Conservation (phyloP, 2,329 filamentous ascomycete species). For the Fusarium pilosicola region DNA sequence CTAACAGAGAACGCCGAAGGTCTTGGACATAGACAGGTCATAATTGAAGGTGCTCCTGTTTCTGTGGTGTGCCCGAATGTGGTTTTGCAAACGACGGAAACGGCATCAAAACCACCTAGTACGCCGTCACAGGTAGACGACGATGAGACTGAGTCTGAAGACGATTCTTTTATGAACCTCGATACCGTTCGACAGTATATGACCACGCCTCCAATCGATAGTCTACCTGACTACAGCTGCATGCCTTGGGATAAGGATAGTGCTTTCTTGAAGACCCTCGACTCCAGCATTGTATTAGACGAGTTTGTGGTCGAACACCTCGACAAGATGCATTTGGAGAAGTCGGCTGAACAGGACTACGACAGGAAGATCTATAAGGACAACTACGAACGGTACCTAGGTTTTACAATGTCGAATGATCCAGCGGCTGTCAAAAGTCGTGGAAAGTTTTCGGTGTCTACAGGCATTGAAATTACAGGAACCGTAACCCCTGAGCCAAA, state of each 20-base stretch:
- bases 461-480: slow-evolving; percentile 47
- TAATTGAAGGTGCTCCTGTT: neutral
- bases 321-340: slow-evolving; percentile 52
- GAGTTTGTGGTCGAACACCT: slow-evolving; percentile 60
- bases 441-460: slow-evolving; percentile 60
- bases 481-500: slow-evolving; percentile 63
- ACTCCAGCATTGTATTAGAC: slow-evolving; percentile 53
- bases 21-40: neutral
- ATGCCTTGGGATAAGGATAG: slow-evolving; percentile 61
- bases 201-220: slow-evolving; percentile 65
- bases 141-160: slow-evolving; percentile 65
- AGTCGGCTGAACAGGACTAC: slow-evolving; percentile 52
- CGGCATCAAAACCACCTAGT: slow-evolving; percentile 52
- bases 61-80: slow-evolving; percentile 17
- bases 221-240: slow-evolving; percentile 59
- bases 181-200: slow-evolving; percentile 62
- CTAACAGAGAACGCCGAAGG: neutral
- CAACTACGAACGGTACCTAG: slow-evolving; percentile 63
- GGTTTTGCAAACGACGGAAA: slow-evolving; percentile 44
- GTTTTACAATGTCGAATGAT: slow-evolving; percentile 66
- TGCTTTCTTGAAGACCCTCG: slow-evolving; percentile 55
- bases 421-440: slow-evolving; percentile 64
- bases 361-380: slow-evolving; percentile 55
- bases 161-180: slow-evolving; percentile 60
- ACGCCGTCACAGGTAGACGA: slow-evolving; percentile 63